Evolutionary conservation across 1,139 yeast genomes (phyloP).

Genomic region (Yamadazyma oceani): DNA sequence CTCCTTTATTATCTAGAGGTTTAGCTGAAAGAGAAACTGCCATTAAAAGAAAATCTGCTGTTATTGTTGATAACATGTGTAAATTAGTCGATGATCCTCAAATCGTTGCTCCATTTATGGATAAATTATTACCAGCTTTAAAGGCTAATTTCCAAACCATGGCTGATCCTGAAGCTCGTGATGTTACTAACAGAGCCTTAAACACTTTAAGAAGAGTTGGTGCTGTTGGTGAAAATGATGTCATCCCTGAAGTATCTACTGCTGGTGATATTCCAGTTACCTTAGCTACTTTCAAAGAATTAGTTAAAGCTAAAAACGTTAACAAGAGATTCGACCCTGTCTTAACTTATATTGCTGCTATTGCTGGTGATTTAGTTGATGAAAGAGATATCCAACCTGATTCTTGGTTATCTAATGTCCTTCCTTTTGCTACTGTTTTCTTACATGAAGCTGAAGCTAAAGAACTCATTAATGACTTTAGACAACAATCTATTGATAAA

Average conservation of each 20-base stretch:
- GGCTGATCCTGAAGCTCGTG: conserved; percentile 99
- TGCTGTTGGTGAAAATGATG: conserved; percentile 87
- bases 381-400: conserved; percentile 94
- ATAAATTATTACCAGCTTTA: conserved; percentile 92
- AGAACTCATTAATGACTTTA: conserved; percentile 88
- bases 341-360: conserved; percentile 82
- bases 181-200: conserved; percentile 95
- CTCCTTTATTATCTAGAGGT: conserved; percentile 98
- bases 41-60: conserved; percentile 99
- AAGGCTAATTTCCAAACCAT: conserved; percentile 90
- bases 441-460: conserved; percentile 91
- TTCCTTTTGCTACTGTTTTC: conserved; percentile 95
- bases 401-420: conserved; percentile 84
- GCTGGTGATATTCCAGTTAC: conserved; percentile 96
- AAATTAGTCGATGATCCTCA: conserved; percentile 99
- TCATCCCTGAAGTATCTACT: conserved; percentile 93
- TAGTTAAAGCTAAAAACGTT: conserved; percentile 68
- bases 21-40: conserved; percentile 99
- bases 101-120: conserved; percentile 98
- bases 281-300: conserved; percentile 73
- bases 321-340: conserved; percentile 72
- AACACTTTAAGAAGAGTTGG: conserved; percentile 98
- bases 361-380: conserved; percentile 98
- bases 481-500: conserved; percentile 96
- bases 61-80: conserved; percentile 99